Conservation (phyloP, 495 filamentous ascomycete genomes). For the Aspergillus ellipticus region DNA sequence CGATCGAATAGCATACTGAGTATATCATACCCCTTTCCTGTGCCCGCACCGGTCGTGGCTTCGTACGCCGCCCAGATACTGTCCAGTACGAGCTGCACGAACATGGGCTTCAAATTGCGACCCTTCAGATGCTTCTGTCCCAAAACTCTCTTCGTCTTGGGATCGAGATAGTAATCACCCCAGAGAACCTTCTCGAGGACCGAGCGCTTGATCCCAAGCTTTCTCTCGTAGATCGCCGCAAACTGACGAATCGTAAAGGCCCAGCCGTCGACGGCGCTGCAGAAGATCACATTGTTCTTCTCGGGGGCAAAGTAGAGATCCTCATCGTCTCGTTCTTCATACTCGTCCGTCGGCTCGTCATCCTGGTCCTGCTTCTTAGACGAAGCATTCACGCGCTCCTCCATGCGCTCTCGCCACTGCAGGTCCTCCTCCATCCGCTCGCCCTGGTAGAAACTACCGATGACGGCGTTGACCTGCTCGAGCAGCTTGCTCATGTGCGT, state of each 20-base stretch:
- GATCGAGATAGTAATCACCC: conserved; percentile 96
- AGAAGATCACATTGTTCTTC: conserved; percentile 98
- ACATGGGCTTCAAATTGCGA: conserved; percentile 87
- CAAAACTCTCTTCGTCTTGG: conserved; percentile 92
- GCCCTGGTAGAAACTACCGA: conserved; percentile 96
- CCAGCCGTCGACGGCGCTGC: conserved; percentile 96
- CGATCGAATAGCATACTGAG: conserved; percentile 15
- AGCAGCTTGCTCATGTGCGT: conserved; percentile 84
- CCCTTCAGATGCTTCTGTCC: conserved; percentile 92
- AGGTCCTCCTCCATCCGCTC: conserved; percentile 99
- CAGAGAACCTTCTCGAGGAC: conserved; percentile 91
- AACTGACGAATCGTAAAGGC: conserved; percentile 96
- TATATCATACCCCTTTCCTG: conserved; percentile 77
- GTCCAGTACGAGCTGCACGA: conserved; percentile 93
- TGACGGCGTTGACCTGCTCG: conserved; percentile 94
- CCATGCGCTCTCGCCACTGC: conserved; percentile 90
- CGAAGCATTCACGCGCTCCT: conserved; percentile 66
- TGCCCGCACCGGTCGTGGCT: conserved; percentile 77
- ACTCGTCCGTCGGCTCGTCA: conserved; percentile 57
- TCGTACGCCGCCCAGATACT: conserved; percentile 97
- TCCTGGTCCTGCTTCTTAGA: conserved; percentile 40
- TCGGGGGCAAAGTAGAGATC: conserved; percentile 98
- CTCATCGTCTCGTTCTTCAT: conserved; percentile 91
- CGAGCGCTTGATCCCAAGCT: conserved; percentile 89
- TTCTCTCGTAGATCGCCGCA: conserved; percentile 90